Evolutionary conservation across 2,329 filamentous ascomycete species (phyloP).

Genomic region (Xylaria sp.): DNA sequence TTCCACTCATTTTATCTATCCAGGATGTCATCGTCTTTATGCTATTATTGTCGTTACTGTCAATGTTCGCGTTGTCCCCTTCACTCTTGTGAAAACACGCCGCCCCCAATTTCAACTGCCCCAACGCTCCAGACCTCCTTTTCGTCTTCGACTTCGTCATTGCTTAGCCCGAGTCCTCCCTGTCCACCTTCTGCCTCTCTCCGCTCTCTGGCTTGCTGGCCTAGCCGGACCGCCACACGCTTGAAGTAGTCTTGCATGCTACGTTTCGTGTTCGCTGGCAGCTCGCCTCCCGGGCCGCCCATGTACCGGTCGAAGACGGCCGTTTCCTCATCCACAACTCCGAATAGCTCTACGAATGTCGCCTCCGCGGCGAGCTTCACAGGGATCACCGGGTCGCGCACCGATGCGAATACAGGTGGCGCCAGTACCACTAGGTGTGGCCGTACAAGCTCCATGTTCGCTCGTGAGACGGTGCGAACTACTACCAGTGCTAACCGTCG

Average conservation of each 20-base stretch:
- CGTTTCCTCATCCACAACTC: constrained; percentile 85
- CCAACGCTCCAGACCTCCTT: constrained; percentile 96
- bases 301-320: constrained; percentile 93
- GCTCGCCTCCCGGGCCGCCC: constrained; percentile 68
- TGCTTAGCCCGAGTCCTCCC: constrained; percentile 84
- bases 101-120: constrained; percentile 80
- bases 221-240: constrained; percentile 84
- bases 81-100: constrained; percentile 60
- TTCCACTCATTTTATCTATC: constrained; percentile 18
- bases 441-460: constrained; percentile 80
- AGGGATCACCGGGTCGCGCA: constrained; percentile 91
- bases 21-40: neutral
- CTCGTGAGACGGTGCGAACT: constrained; percentile 82
- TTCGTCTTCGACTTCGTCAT: constrained; percentile 94
- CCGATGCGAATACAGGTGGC: constrained; percentile 85
- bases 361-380: constrained; percentile 96
- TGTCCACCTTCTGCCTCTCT: constrained; percentile 90
- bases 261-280: constrained; percentile 79
- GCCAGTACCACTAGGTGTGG: constrained; percentile 85
- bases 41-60: constrained; percentile 3
- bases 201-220: constrained; percentile 87
- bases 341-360: constrained; percentile 90
- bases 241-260: constrained; percentile 99
- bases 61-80: neutral
- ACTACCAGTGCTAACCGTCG: constrained; percentile 88